A percentile compares a stretch with the other conserved stretches of the same genome.
Evolutionary conservation across 768 basidiomycete species (phyloP).

Genomic region (Suillus ampliporus): DNA sequence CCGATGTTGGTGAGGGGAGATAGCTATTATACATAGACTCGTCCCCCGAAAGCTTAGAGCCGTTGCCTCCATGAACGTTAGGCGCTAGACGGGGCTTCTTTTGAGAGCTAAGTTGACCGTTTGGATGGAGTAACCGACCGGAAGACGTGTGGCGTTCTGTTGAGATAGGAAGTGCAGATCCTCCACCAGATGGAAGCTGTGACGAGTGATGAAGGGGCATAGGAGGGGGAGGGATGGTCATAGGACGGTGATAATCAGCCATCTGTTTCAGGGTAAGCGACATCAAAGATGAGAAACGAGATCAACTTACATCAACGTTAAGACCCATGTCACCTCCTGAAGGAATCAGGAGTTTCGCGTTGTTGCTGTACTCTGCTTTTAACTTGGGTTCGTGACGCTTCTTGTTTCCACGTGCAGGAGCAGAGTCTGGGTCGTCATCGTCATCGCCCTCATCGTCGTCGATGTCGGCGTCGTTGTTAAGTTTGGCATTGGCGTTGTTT

Average conservation of each 20-base stretch:
- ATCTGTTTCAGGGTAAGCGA: slow-evolving; percentile 26
- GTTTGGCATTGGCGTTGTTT: slow-evolving; percentile 37
- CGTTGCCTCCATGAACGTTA: slow-evolving; percentile 24
- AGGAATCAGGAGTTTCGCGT: slow-evolving; percentile 23
- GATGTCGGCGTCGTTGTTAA: slow-evolving; percentile 29
- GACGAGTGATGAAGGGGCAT: slow-evolving; percentile 36
- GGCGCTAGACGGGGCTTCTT: slow-evolving; percentile 38
- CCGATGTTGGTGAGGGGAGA: slow-evolving; percentile 36
- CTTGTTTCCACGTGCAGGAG: slow-evolving; percentile 21
- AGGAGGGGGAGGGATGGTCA: slow-evolving; percentile 40
- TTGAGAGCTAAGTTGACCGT: slow-evolving; percentile 31
- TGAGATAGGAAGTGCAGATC: slow-evolving; percentile 39
- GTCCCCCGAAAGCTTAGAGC: slow-evolving; percentile 31
- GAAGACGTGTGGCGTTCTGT: slow-evolving; percentile 39
- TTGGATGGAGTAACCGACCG: slow-evolving; percentile 34
- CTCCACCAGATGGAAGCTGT: slow-evolving; percentile 26
- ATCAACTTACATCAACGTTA: slow-evolving; percentile 30
- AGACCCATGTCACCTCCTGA: slow-evolving; percentile 25
- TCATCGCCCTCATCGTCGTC: slow-evolving; percentile 46
- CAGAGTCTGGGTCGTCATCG: slow-evolving; percentile 41
- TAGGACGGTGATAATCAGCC: slow-evolving; percentile 38
- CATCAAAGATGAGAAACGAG: background rate
- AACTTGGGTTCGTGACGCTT: slow-evolving; percentile 33
- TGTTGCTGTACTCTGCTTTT: slow-evolving; percentile 34
- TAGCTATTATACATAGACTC: slow-evolving; percentile 38